Evolutionary conservation across 164 flowering plant genomes (phyloP).

Genomic region (Piper betle): DNA sequence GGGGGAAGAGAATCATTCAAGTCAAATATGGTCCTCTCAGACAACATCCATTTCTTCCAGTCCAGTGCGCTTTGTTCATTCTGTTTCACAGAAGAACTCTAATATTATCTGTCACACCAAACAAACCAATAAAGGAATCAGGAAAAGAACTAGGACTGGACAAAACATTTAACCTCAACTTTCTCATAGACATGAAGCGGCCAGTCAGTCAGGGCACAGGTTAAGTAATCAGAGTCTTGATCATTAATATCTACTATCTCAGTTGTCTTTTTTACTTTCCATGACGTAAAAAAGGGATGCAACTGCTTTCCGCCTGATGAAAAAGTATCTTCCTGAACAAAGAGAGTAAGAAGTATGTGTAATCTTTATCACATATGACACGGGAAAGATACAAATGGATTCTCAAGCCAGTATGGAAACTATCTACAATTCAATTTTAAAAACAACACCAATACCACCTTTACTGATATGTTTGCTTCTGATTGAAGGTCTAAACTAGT

Average conservation of each 20-base stretch:
- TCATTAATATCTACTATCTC: conserved; percentile 20
- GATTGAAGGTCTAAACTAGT: conserved; percentile 40
- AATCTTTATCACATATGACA: not conserved
- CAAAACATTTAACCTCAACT: conserved; percentile 31
- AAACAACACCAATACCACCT: conserved; percentile 27
- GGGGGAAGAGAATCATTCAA: conserved; percentile 6
- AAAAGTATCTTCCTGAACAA: conserved; percentile 70
- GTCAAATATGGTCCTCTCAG: conserved; percentile 18
- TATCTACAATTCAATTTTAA: not conserved
- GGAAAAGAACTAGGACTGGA: not conserved
- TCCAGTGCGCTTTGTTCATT: conserved; percentile 34
- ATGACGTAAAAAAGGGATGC: conserved; percentile 73
- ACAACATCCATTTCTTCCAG: conserved; percentile 68
- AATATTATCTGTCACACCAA: not conserved
- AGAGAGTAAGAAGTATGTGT: not conserved
- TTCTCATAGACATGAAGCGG: conserved; percentile 75
- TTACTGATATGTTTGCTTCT: conserved; percentile 70
- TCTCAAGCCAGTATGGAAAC: no score
- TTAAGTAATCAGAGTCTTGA: conserved; percentile 9
- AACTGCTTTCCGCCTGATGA: conserved; percentile 61
- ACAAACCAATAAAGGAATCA: not conserved
- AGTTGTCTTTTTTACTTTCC: conserved; percentile 40
- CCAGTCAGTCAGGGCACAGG: conserved; percentile 16
- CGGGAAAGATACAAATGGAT: not conserved
- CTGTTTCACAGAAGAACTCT: conserved; percentile 21